Percentiles rank a stretch among this genome's conserved stretches.
Evolutionary conservation across 768 basidiomycete species (phyloP).

Genomic region (Cystobasidium onofrii): DNA sequence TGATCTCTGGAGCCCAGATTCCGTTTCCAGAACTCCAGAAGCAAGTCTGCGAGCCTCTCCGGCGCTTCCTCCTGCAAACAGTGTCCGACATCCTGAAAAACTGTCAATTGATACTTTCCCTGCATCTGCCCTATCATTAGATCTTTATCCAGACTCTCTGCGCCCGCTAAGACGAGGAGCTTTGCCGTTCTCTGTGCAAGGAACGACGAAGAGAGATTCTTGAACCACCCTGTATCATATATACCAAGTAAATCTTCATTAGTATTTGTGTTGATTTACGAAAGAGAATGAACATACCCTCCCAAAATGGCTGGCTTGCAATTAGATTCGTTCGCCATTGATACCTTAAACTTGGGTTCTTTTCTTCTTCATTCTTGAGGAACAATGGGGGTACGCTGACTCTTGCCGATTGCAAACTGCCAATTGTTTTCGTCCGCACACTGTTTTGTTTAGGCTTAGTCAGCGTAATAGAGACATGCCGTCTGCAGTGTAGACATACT

Average conservation of each 20-base stretch:
- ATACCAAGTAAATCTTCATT: not conserved
- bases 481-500: constrained; percentile 55
- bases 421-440: constrained; percentile 69
- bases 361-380: constrained; percentile 46
- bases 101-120: constrained; percentile 86
- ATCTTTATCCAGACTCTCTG: constrained; percentile 82
- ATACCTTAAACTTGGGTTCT: constrained; percentile 49
- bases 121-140: constrained; percentile 97
- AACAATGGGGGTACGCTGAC: constrained; percentile 80
- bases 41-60: constrained; percentile 39
- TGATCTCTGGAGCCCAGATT: constrained; percentile 48
- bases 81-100: constrained; percentile 80
- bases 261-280: not conserved
- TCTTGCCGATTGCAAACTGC: constrained; percentile 70
- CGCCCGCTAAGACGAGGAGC: constrained; percentile 79
- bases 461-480: not conserved
- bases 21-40: constrained; percentile 19
- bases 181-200: constrained; percentile 69
- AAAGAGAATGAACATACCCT: constrained; percentile 51
- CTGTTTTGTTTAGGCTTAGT: constrained; percentile 48
- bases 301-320: constrained; percentile 82
- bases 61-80: constrained; percentile 75
- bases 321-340: constrained; percentile 77
- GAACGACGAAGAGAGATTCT: constrained; percentile 69
- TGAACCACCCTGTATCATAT: constrained; percentile 70